Evolutionary conservation across 2,329 filamentous ascomycete species (phyloP), one percentile per base, ranked within the genome.

Genomic region (Rasamsonia emersonii): DNA sequence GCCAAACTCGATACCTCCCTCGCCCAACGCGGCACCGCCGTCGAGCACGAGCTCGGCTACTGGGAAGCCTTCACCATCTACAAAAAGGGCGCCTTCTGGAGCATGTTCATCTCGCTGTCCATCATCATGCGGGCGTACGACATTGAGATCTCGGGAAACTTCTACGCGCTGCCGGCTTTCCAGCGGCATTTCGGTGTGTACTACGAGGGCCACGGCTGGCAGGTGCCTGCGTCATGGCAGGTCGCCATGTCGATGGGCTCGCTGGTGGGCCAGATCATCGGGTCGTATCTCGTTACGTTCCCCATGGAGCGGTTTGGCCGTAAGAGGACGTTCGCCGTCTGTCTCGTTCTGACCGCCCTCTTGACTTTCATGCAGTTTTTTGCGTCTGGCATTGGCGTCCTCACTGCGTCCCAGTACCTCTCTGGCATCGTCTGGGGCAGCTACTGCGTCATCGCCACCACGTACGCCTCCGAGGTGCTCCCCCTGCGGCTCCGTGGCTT

Each of bases 201-300:
- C 9, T 10, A 19, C 7, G 11, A 32, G 2, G 41, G 40, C 3
- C 9, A 20, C 15, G 27, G 17, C 5, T 70, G 69, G 35, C 55
- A 63, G 18, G 54, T 77, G 13, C 63, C 67, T 1, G 67, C 71
- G 0, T 58, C 65, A 1, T 78, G 74, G 75, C 73, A 77, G 47
- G 15, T 15, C 15, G 28, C 17, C 14, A 46, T 78, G 2, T 65
- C 62, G 4, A 74, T 73, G 35, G 74, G 71, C 17, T 70, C 70
- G 30, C 64, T 69, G 32, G 66, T 70, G 11, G 79, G 79, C 26
- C 74, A 79, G 50, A 74, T 84, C 30, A 66, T 82, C 31, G 79
- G 79, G 10, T 64, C 82, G 25, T 58, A 79, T 41, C 62, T 81
- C 51, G 79, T 79, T 47, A 78, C 78, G 19, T 76, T 67, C 53